Conservation (phyloP, 129 eudicot species). For the Sambucus nigra region DNA sequence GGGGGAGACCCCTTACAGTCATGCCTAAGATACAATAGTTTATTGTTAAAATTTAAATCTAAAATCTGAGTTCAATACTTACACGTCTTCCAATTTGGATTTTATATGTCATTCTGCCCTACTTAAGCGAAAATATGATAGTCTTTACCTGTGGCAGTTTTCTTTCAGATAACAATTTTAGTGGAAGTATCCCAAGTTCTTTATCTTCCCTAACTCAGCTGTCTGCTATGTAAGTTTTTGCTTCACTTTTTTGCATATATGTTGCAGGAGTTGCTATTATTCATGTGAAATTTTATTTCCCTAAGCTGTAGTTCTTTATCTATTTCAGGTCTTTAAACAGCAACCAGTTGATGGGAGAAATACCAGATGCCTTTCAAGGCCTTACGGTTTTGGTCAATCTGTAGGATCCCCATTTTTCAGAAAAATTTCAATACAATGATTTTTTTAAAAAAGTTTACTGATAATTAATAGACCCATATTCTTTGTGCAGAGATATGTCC, state of each 20-base stretch:
- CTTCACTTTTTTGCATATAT: not conserved
- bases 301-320: slow-evolving; percentile 13
- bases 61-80: not conserved
- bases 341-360: slow-evolving; percentile 74
- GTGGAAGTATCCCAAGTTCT: slow-evolving; percentile 72
- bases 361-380: slow-evolving; percentile 76
- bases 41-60: not conserved
- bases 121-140: slow-evolving; percentile 28
- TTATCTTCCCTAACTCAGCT: slow-evolving; percentile 49
- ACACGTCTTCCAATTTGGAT: slow-evolving; percentile 3
- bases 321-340: slow-evolving; percentile 67
- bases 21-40: too few species aligned
- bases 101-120: slow-evolving; percentile 3
- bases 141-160: slow-evolving; percentile 79
- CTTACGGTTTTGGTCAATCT: slow-evolving; percentile 59
- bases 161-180: slow-evolving; percentile 86
- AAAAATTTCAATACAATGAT: not conserved
- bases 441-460: not conserved
- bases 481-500: slow-evolving; percentile 59
- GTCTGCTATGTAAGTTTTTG: slow-evolving; percentile 56
- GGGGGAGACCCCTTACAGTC: too few species aligned
- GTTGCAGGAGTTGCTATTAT: not conserved
- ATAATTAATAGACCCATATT: slow-evolving; percentile 3
- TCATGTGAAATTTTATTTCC: not conserved
- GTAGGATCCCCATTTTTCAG: slow-evolving; percentile 31